Percentiles rank a stretch among this genome's conserved stretches.
phyloP scores from a whole-genome alignment of 202 grass and related monocot species.

The Zizania palustris region DNA sequence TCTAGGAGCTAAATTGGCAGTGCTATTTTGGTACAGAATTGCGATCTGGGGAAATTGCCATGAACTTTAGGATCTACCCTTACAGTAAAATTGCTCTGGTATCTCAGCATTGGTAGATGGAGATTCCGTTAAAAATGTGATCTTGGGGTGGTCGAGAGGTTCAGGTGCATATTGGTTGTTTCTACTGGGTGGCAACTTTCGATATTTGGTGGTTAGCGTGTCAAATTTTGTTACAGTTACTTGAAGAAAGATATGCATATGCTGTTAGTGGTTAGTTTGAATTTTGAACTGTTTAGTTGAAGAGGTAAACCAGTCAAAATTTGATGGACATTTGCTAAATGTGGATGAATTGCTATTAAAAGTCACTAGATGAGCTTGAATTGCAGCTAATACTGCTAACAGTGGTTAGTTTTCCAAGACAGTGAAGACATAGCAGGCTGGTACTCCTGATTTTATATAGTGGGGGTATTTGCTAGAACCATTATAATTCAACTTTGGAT shows the following conservation, averaged over 20 bases:
- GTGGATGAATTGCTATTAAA: not conserved
- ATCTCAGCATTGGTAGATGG: not conserved
- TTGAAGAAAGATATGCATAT: not conserved
- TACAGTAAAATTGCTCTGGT: not conserved
- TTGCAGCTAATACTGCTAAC: not conserved
- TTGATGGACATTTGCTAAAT: not conserved
- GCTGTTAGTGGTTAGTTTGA: not conserved
- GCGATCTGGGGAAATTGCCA: conserved; percentile 1
- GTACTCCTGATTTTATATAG: not conserved
- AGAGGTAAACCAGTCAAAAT: no score
- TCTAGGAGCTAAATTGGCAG: conserved; percentile 21
- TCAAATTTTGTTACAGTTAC: conserved; percentile 8
- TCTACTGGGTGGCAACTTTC: conserved; percentile 16
- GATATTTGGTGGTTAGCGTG: conserved; percentile 16
- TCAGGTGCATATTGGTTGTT: conserved; percentile 32
- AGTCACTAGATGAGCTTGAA: not conserved
- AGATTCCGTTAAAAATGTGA: conserved; percentile 27
- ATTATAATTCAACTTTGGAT: not conserved
- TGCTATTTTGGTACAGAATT: conserved; percentile 17
- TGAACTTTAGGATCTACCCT: not conserved
- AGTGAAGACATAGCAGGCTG: not conserved
- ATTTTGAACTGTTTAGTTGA: not conserved
- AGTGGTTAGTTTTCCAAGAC: not conserved
- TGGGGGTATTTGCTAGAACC: not conserved
- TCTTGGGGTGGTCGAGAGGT: conserved; percentile 37